A percentile compares a stretch with the other conserved stretches of the same genome.
Evolutionary conservation across 768 basidiomycete species (phyloP).

Genomic region (Phaeotremella fagi): DNA sequence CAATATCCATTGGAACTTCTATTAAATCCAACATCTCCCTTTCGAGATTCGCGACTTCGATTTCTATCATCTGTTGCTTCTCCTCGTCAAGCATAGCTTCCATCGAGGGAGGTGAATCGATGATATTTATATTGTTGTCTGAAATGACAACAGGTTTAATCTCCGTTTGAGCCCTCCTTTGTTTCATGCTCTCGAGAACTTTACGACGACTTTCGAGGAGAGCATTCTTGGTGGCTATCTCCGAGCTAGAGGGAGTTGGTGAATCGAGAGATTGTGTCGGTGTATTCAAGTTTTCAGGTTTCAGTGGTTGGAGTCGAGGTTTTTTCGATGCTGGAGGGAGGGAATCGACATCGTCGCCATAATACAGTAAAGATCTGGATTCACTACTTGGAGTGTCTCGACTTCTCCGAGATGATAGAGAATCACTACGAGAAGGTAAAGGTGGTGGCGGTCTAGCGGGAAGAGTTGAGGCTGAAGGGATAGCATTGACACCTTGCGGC

Average conservation of each 20-base stretch:
- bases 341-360: not conserved
- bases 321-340: not conserved
- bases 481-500: not conserved
- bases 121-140: not conserved
- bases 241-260: no score
- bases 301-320: not conserved
- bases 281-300: not conserved
- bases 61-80: constrained; percentile 22
- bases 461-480: not conserved
- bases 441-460: not conserved
- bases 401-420: not conserved
- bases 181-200: constrained; percentile 32
- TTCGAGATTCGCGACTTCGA: constrained; percentile 32
- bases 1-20: constrained; percentile 21
- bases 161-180: constrained; percentile 6
- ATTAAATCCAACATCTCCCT: constrained; percentile 19
- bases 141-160: not conserved
- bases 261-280: not conserved
- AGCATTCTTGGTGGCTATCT: constrained; percentile 11
- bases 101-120: not conserved
- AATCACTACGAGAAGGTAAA: not conserved
- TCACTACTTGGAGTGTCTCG: not conserved
- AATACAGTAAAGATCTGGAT: not conserved
- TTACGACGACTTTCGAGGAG: constrained; percentile 28
- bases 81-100: not conserved